Conservation (phyloP, 495 filamentous ascomycete genomes). For the Oleoguttula mirabilis region DNA sequence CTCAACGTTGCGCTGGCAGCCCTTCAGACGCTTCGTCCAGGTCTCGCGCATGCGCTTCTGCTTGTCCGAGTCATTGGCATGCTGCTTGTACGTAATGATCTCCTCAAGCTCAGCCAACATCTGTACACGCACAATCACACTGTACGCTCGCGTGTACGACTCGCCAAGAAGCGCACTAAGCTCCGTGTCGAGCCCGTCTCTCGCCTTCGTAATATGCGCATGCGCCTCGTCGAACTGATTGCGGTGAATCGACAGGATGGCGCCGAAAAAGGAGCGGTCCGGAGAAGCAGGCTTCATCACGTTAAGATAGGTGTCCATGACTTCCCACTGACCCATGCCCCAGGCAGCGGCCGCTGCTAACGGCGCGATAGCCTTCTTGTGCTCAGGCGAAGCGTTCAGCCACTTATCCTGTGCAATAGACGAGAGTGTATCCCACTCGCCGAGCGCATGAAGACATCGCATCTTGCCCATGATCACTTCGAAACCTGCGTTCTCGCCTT, state of each 20-base stretch:
- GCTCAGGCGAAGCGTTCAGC: constrained; percentile 70
- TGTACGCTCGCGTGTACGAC: constrained; percentile 91
- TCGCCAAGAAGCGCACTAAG: constrained; percentile 89
- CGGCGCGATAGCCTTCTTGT: constrained; percentile 78
- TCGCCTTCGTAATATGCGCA: constrained; percentile 74
- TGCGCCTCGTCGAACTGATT: constrained; percentile 87
- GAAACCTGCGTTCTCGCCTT: constrained; percentile 57
- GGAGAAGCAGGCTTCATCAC: constrained; percentile 90
- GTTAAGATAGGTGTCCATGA: constrained; percentile 90
- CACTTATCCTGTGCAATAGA: constrained; percentile 83
- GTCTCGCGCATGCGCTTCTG: constrained; percentile 82
- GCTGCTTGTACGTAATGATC: constrained; percentile 94
- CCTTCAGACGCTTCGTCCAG: constrained; percentile 88
- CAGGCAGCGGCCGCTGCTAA: constrained; percentile 94
- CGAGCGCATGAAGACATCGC: constrained; percentile 92
- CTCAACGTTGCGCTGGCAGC: constrained; percentile 93
- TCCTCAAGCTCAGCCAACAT: constrained; percentile 98
- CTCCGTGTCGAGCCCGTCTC: constrained; percentile 89
- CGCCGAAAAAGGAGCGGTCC: constrained; percentile 93
- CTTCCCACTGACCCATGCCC: constrained; percentile 91
- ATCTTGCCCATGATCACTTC: constrained; percentile 99
- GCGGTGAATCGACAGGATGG: constrained; percentile 82
- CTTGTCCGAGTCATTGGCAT: constrained; percentile 61
- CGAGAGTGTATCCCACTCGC: constrained; percentile 90
- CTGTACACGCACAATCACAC: constrained; percentile 89